Evolutionary conservation across 805 yeast genomes (phyloP), one percentile per base, ranked within the genome.

Genomic region (Ogataea methylovora): DNA sequence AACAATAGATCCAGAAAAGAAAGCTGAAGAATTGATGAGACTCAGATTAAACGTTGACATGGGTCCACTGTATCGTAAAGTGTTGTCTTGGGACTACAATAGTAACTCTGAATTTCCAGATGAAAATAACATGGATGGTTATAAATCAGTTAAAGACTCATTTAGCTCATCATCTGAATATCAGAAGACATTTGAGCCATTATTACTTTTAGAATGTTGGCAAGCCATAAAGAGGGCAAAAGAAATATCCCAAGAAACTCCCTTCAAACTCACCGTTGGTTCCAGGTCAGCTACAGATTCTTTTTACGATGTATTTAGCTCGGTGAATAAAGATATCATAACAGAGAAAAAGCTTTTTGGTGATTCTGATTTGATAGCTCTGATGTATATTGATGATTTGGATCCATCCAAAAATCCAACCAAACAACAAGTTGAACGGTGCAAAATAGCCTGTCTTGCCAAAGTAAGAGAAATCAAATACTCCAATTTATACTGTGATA

Each of bases 141-240:
- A 71, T 46, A 47, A 50, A 1, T 54, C 62, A 1, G 79, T 84
- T 5, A 70, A 72, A 20, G 76, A 76, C 43, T 48, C 58, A 2
- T 92, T 84, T 49, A 37, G 48, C 0, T 61, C 71, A 33, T 76
- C 77, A 4, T 63, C 60, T n/a, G 86, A 82, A 3, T 92, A 94
- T 49, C 72, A 71, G 31, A 62, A 65, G 24, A 67, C 73, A 1
- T 81, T 85, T 55, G 84, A 79, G 44, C 98, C 98, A 0, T 64
- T 92, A 28, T 61, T 92, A 29, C 60, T 88, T 52, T 59, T 90
- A 27, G 99, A 92, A 59, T 84, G 95, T 42, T 94, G 97, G 97
- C 95, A 88, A 49, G 82, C 85, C 0, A 72, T 92, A 19, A 80
- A 77, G 43, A 69, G 84, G 4, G 76, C 92, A 0, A 77, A 82